These are phyloP conservation scores for Hepatocystis sp. DNA, from an alignment of 169 alveolate species.

Conservation along the genomic window DNA sequence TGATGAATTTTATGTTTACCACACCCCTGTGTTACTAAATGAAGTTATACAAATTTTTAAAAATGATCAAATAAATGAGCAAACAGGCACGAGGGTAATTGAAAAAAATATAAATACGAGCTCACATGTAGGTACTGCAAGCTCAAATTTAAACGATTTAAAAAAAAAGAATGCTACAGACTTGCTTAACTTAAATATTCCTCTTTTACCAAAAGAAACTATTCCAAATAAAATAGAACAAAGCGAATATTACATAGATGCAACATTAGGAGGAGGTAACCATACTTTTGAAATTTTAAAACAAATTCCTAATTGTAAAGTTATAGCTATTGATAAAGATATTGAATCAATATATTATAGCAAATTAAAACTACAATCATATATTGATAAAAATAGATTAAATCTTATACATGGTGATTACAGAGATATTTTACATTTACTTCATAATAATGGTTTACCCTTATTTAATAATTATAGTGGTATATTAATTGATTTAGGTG, in stretches of 20 bases:
- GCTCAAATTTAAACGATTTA: neutral
- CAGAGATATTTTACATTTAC: constrained; percentile 71
- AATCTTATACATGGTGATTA: constrained; percentile 79
- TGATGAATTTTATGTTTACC: constrained; percentile 46
- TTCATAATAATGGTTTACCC: constrained; percentile 78
- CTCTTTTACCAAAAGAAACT: no score
- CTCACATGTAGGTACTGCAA: neutral
- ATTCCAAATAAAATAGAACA: neutral
- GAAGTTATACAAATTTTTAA: constrained; percentile 38
- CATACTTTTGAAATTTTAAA: constrained; percentile 80
- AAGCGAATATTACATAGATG: constrained; percentile 77
- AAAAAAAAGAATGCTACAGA: neutral
- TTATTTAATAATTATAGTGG: constrained; percentile 79
- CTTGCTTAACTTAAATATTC: no score
- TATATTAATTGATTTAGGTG: constrained; percentile 83
- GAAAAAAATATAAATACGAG: neutral
- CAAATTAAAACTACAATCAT: constrained; percentile 48
- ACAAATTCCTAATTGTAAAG: constrained; percentile 51
- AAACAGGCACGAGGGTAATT: neutral
- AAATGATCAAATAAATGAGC: neutral
- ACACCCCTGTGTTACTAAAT: constrained; percentile 49
- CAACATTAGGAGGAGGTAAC: constrained; percentile 87
- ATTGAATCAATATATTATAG: constrained; percentile 83
- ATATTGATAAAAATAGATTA: constrained; percentile 60
- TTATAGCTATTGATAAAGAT: constrained; percentile 84